Evolutionary conservation across 306 rosid species (phyloP), one percentile per base, ranked within the genome.

Genomic region (Begonia masoniana): DNA sequence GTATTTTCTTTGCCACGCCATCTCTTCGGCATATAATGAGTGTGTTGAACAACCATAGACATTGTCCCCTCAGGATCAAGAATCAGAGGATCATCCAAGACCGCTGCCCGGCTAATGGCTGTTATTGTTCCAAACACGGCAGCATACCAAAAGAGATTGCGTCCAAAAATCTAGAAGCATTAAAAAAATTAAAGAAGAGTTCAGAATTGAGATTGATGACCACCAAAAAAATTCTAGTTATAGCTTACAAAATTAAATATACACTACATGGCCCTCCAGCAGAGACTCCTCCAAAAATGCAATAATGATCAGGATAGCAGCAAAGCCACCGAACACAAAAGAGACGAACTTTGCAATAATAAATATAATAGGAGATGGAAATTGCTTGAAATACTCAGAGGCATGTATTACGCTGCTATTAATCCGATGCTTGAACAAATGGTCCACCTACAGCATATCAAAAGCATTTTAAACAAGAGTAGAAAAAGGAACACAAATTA

Each of bases 1-100:
- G 83, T 73, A 68, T 71, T 79, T 78, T 83, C 99, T 72, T 80
- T 91, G 62, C 84, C 81, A 53, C 83, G 96, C 96, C 99, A 91
- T 74, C 86, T 74, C 75, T 83, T 86, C 15, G 99, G 99, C 94
- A 91, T 81, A 76, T 86, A 86, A 74, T 86, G 99, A 13, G 99
- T 81, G 66, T 83, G 83, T 13, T 92, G 93, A 58, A 83, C 88
- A 54, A 92, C 96, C 84, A 77, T 62, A 21, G 88, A 79, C 82
- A 92, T 77, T 51, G 88, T 78, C 41, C 93, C 96, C 67, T 77
- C 83, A 1, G 94, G 81, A 61, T 92, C 92, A 62, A 75, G 74
- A 63, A 92, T 81, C 48, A 86, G 75, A 62, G 79, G 83, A 59
- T 92, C 96, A 61, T 83, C 68, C 5, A 74, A 21, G 15, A 83